phyloP scores from a whole-genome alignment of 805 yeast genomes.

The Kodamaea fukazawae region DNA sequence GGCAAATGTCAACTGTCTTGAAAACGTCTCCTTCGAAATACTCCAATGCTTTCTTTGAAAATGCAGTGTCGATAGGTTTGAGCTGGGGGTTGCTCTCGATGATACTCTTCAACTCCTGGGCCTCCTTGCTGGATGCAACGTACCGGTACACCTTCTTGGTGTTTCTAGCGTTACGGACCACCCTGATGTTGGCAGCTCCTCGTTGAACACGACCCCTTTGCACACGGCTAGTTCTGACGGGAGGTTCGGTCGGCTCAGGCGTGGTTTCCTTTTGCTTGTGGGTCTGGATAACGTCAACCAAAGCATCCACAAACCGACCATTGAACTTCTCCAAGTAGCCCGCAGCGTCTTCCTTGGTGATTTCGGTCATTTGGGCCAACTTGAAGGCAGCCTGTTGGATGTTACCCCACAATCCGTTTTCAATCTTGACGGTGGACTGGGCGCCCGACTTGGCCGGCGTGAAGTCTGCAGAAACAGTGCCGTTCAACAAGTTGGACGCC shows the following conservation, averaged over 20 bases:
- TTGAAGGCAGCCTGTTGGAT: slow-evolving; percentile 15
- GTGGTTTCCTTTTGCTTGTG: slow-evolving; percentile 8
- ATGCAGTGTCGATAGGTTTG: slow-evolving; percentile 33
- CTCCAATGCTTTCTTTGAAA: slow-evolving; percentile 36
- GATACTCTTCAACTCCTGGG: slow-evolving; percentile 30
- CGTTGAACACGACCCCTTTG: slow-evolving; percentile 37
- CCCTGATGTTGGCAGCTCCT: slow-evolving; percentile 14
- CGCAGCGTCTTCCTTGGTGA: slow-evolving; percentile 14
- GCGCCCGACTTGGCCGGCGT: slow-evolving; percentile 8
- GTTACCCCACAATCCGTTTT: slow-evolving; percentile 11
- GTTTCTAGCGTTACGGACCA: slow-evolving; percentile 1
- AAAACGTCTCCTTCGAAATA: slow-evolving; percentile 46
- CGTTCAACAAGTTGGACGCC: slow-evolving; percentile 16
- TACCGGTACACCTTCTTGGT: slow-evolving; percentile 12
- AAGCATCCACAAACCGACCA: slow-evolving; percentile 27
- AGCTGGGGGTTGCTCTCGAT: slow-evolving; percentile 34
- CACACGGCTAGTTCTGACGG: not conserved
- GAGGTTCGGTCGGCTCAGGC: slow-evolving; percentile 4
- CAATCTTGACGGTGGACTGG: slow-evolving; percentile 5
- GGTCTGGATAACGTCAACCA: slow-evolving; percentile 33
- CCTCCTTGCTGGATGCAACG: slow-evolving; percentile 22
- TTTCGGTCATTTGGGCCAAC: slow-evolving; percentile 19
- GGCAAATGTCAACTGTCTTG: slow-evolving; percentile 36
- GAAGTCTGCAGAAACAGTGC: slow-evolving; percentile 5
- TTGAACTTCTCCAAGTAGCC: slow-evolving; percentile 26